Conservation (phyloP, 176 grass and related monocot genomes). For the Phoenix dactylifera region DNA sequence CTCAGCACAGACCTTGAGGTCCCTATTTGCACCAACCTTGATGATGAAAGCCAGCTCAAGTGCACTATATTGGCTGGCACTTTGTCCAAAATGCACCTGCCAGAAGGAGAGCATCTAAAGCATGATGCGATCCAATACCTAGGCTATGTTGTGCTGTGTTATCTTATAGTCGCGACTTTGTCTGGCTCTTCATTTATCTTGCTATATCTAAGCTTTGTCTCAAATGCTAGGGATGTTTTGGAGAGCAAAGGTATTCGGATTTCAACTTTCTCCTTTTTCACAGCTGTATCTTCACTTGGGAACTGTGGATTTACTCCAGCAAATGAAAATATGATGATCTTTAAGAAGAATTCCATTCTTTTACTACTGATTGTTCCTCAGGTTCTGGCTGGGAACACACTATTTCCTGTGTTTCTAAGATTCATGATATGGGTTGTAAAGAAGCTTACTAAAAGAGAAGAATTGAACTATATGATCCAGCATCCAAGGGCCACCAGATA, state of each 20-base stretch:
- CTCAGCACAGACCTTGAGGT: constrained; percentile 29
- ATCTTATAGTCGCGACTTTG: constrained; percentile 36
- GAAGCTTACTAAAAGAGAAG: constrained; percentile 40
- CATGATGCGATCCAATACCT: constrained; percentile 29
- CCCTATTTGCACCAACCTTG: constrained; percentile 8
- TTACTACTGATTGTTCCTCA: constrained; percentile 59
- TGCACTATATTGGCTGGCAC: not conserved
- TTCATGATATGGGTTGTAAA: constrained; percentile 45
- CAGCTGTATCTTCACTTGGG: constrained; percentile 46
- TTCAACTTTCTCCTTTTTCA: constrained; percentile 56
- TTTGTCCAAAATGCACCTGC: not conserved
- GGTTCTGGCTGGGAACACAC: constrained; percentile 47
- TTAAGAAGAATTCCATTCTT: constrained; percentile 43
- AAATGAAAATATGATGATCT: constrained; percentile 77
- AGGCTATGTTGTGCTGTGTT: constrained; percentile 30
- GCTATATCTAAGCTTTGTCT: constrained; percentile 42
- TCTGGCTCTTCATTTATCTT: constrained; percentile 36
- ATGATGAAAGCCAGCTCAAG: not conserved
- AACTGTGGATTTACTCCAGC: constrained; percentile 79
- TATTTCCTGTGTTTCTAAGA: constrained; percentile 55
- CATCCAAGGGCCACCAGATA: constrained; percentile 22
- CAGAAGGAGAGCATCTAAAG: constrained; percentile 20
- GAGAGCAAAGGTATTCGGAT: constrained; percentile 34
- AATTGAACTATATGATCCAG: constrained; percentile 46
- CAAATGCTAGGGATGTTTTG: constrained; percentile 36